A percentile compares a stretch with the other conserved stretches of the same genome.
Conservation (phyloP, 257 asterid species). For the Nicotiana otophora region DNA sequence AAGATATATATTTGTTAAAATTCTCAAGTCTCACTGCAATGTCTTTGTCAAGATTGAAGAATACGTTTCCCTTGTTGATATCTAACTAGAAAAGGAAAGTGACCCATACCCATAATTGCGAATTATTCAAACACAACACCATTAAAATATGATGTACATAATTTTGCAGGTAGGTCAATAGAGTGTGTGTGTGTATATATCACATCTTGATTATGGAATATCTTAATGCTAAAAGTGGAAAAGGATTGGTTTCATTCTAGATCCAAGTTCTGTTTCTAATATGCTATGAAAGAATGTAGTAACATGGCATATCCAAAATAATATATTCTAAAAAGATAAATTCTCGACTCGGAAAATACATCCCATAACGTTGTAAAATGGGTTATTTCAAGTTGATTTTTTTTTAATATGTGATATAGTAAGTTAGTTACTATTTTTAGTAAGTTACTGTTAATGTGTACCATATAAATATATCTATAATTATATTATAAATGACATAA, state of each 20-base stretch:
- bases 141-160: neutral
- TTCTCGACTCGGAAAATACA: too few species aligned
- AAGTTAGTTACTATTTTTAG: too few species aligned
- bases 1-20: neutral
- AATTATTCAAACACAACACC: neutral
- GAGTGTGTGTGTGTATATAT: too few species aligned
- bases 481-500: too few species aligned
- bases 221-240: neutral
- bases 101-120: neutral
- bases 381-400: too few species aligned
- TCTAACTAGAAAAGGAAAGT: neutral
- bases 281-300: neutral
- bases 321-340: too few species aligned
- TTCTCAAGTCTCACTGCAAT: neutral
- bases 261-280: neutral
- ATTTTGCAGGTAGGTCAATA: neutral
- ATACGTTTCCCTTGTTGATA: neutral
- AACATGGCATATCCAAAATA: too few species aligned
- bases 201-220: neutral
- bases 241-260: neutral
- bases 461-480: too few species aligned
- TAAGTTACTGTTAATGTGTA: too few species aligned
- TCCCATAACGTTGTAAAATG: too few species aligned
- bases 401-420: too few species aligned
- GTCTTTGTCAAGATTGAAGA: neutral